Conservation (phyloP, 179 eudicot genomes). For the Silene vulgaris region DNA sequence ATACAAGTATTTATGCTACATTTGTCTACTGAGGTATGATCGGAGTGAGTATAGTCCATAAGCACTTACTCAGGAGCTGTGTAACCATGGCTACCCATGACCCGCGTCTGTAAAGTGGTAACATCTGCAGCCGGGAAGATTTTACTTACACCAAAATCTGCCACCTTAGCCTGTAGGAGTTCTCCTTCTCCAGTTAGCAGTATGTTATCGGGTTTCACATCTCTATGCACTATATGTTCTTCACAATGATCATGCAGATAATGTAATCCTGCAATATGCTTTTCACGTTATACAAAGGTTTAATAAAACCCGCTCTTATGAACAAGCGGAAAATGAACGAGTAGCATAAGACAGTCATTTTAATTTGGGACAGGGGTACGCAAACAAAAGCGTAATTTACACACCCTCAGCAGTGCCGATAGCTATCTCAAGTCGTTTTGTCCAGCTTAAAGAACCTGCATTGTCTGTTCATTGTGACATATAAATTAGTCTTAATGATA, state of each 20-base stretch:
- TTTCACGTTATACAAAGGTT: neutral
- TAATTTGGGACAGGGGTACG: neutral
- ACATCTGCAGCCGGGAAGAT: conserved; percentile 9
- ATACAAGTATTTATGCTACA: too few relatives aligned
- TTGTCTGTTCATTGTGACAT: neutral
- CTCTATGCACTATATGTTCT: conserved; percentile 25
- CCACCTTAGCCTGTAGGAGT: conserved; percentile 21
- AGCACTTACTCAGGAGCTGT: conserved; percentile 25
- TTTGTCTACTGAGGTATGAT: neutral
- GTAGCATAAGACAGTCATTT: neutral
- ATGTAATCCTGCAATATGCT: conserved; percentile 23
- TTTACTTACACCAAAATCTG: conserved; percentile 27
- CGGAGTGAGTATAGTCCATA: neutral
- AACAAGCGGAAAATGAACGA: neutral
- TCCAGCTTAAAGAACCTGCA: conserved; percentile 13
- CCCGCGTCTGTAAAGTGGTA: conserved; percentile 14
- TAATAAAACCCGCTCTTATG: neutral
- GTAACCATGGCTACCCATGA: conserved; percentile 26
- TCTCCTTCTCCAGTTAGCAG: conserved; percentile 17
- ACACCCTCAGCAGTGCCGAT: conserved; percentile 22
- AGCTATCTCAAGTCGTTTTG: conserved; percentile 16
- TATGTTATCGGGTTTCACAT: conserved; percentile 30
- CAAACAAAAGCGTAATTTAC: neutral
- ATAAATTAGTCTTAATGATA: neutral
- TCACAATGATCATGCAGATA: conserved; percentile 28